Evolutionary conservation across 129 eudicot genomes (phyloP).

Genomic region (Helianthus tuberosus): DNA sequence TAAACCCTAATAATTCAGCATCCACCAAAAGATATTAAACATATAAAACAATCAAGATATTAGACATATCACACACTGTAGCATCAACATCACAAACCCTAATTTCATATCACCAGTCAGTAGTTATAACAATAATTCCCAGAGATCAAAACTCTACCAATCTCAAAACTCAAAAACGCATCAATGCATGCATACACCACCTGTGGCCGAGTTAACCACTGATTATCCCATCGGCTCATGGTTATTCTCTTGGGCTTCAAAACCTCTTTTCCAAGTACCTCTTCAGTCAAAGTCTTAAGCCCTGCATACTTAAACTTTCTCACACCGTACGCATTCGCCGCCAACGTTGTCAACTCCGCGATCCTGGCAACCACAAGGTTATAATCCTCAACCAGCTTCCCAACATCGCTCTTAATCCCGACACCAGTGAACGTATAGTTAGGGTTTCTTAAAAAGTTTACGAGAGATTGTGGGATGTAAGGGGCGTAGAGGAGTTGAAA

Average conservation of each 20-base stretch:
- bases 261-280: constrained; percentile 46
- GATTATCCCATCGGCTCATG: constrained; percentile 60
- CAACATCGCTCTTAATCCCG: constrained; percentile 40
- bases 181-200: constrained; percentile 71
- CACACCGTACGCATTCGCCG: constrained; percentile 30
- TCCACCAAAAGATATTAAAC: too few relatives aligned
- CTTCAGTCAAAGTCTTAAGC: constrained; percentile 34
- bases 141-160: constrained; percentile 52
- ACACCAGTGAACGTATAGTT: constrained; percentile 34
- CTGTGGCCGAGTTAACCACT: constrained; percentile 42
- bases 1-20: too few relatives aligned
- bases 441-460: constrained; percentile 8
- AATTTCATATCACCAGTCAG: background rate
- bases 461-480: constrained; percentile 1
- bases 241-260: constrained; percentile 54
- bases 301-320: constrained; percentile 40
- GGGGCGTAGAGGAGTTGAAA: constrained; percentile 29
- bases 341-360: constrained; percentile 42
- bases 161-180: constrained; percentile 63
- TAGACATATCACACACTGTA: background rate
- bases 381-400: constrained; percentile 34
- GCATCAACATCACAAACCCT: background rate
- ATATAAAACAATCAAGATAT: too few relatives aligned
- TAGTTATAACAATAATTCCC: background rate
- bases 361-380: constrained; percentile 19